Evolutionary conservation across 305 asterid genomes (phyloP).

Genomic region (Fraxinus ornus): DNA sequence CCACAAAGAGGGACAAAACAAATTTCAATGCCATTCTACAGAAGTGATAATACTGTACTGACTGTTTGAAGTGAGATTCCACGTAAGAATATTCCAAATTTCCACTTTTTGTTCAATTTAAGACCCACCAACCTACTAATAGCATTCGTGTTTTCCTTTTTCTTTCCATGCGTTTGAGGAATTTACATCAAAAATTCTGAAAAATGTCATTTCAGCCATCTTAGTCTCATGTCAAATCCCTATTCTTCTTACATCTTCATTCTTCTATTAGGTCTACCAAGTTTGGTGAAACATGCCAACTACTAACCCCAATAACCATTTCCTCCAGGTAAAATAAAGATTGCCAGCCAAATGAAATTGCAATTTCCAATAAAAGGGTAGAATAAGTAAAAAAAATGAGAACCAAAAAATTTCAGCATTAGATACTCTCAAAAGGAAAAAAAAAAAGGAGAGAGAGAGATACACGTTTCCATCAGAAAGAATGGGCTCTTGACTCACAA

Average conservation of each 20-base stretch:
- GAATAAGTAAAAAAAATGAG: background rate
- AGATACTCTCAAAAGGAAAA: background rate
- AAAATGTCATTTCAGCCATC: background rate
- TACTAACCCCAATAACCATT: background rate
- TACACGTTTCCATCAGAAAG: too few relatives aligned
- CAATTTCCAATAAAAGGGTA: background rate
- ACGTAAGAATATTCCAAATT: background rate
- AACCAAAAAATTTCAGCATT: background rate
- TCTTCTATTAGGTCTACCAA: background rate
- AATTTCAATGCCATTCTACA: background rate
- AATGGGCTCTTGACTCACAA: background rate
- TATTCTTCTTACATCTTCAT: background rate
- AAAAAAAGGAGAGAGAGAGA: background rate
- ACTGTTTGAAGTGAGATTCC: background rate
- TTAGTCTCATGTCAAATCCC: background rate
- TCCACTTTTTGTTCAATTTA: background rate
- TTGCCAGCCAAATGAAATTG: background rate
- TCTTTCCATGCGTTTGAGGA: background rate
- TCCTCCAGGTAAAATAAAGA: background rate
- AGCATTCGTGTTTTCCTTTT: background rate
- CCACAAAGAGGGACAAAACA: conserved; percentile 2
- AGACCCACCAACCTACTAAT: background rate
- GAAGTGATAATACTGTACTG: conserved; percentile 1
- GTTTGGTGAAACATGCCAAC: background rate
- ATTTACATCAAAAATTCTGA: background rate